Conservation (phyloP, 352 stramenopile genomes). For the Phytophthora idaei region DNA sequence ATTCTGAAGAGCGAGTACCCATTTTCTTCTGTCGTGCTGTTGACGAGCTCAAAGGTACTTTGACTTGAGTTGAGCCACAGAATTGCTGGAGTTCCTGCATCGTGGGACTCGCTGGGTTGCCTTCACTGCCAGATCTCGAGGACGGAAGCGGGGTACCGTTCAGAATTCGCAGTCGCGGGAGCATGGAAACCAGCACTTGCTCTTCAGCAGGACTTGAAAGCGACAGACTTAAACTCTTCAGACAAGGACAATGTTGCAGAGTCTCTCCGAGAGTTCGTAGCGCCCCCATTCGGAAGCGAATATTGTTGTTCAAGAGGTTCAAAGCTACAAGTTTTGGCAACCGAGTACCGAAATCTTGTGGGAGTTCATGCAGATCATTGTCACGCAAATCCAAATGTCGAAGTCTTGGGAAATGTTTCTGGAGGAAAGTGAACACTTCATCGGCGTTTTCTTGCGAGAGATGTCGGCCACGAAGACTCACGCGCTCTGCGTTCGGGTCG, state of each 20-base stretch:
- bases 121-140: constrained; percentile 12
- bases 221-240: constrained; percentile 69
- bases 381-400: constrained; percentile 66
- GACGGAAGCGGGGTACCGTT: constrained; percentile 52
- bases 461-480: constrained; percentile 44
- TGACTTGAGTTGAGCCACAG: constrained; percentile 25
- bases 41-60: background rate
- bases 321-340: constrained; percentile 64
- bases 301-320: constrained; percentile 59
- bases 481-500: constrained; percentile 44
- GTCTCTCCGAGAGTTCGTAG: constrained; percentile 49
- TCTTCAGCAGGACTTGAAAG: constrained; percentile 64
- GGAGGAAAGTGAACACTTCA: constrained; percentile 38
- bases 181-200: constrained; percentile 56
- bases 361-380: constrained; percentile 51
- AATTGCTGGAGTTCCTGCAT: constrained; percentile 32
- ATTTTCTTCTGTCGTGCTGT: constrained; percentile 2
- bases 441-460: constrained; percentile 43
- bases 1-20: background rate
- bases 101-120: constrained; percentile 29
- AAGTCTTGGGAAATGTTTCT: constrained; percentile 46
- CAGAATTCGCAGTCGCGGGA: constrained; percentile 62
- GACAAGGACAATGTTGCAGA: constrained; percentile 45
- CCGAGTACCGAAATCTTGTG: constrained; percentile 40
- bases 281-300: constrained; percentile 39